Conservation (phyloP, 768 basidiomycete genomes). For the Clavulina sp. region DNA sequence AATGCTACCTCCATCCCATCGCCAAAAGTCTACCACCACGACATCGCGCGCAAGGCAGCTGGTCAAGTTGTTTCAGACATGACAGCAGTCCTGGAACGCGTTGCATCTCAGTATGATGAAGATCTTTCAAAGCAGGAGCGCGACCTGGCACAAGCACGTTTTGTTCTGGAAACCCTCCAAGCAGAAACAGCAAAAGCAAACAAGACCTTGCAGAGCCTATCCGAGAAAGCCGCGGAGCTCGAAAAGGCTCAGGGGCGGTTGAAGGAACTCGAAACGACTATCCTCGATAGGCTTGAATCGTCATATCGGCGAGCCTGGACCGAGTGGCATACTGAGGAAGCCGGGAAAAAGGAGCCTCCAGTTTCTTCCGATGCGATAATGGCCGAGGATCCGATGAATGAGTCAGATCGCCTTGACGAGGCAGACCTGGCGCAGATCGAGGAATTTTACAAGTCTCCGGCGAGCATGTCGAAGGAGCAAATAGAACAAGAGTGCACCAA, state of each 20-base stretch:
- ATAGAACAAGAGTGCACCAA: conserved; percentile 37
- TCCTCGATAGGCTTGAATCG: conserved; percentile 60
- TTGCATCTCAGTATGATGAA: conserved; percentile 80
- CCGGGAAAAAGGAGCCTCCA: conserved; percentile 49
- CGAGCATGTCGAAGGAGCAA: conserved; percentile 39
- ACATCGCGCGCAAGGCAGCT: conserved; percentile 70
- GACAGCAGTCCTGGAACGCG: conserved; percentile 66
- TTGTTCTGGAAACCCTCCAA: conserved; percentile 70
- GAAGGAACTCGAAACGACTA: conserved; percentile 41
- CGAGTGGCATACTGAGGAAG: conserved; percentile 80
- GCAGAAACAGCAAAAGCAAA: conserved; percentile 79
- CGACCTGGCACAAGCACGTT: conserved; percentile 77
- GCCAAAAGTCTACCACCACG: conserved; percentile 63
- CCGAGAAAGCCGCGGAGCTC: conserved; percentile 47
- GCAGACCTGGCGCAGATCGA: conserved; percentile 33
- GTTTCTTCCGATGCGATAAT: conserved; percentile 32
- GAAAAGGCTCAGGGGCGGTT: conserved; percentile 40
- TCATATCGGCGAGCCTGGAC: conserved; percentile 81
- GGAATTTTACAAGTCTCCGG: conserved; percentile 37
- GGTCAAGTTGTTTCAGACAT: conserved; percentile 75
- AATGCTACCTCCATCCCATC: conserved; percentile 4
- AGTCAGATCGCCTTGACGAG: conserved; percentile 6
- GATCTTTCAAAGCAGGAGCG: conserved; percentile 85
- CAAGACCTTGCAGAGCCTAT: conserved; percentile 52
- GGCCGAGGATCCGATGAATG: conserved; percentile 30